Evolutionary conservation across 108 stramenopile genomes (phyloP), one percentile per base, ranked within the genome.

Genomic region (Cyclotella kingstonii): DNA sequence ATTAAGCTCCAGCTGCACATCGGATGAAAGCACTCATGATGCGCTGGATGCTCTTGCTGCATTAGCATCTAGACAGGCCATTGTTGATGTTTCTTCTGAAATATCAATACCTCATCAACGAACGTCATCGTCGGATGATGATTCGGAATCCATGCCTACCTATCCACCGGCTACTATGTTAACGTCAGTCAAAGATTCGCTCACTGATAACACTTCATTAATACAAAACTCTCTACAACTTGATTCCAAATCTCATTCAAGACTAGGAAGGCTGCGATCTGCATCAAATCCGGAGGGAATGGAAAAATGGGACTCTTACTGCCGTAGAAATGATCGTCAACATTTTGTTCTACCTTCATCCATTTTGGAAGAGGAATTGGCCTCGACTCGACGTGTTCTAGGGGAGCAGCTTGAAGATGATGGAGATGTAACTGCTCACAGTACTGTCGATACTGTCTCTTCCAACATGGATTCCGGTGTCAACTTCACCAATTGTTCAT

Each of bases 211-310:
- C 36, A 21, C 33, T 3, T 8, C 28, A 8, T 36, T 35, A 0
- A 10, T 46, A 26, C 38, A 14, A 7, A 35, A 46, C 30, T 25
- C 47, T 4, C 62, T 41, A 18, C 14, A 17, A 27, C 43, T n/a
- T n/a, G n/a, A n/a, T n/a, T n/a, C 50, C 43, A 15, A 39, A 17
- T 48, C 31, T 40, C 31, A 55, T 40, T 17, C 42, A 40, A 57
- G 52, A 22, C 27, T 41, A 11, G 74, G 74, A 7, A 71, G 89
- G 1, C 40, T 80, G 14, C 84, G 90, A 29, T 87, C 85, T 55
- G 85, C 79, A 9, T 90, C 88, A 25, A 93, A 93, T 55, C 91
- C 91, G 6, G 91, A 93, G 60, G 88, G 88, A n/a, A 90, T 93
- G 91, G 88, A 93, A 47, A 87, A 87, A 58, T 93, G 86, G 86